These are phyloP conservation scores for Vitis labrusca DNA, from an alignment of 164 flowering plant species.

Conservation along the genomic window DNA sequence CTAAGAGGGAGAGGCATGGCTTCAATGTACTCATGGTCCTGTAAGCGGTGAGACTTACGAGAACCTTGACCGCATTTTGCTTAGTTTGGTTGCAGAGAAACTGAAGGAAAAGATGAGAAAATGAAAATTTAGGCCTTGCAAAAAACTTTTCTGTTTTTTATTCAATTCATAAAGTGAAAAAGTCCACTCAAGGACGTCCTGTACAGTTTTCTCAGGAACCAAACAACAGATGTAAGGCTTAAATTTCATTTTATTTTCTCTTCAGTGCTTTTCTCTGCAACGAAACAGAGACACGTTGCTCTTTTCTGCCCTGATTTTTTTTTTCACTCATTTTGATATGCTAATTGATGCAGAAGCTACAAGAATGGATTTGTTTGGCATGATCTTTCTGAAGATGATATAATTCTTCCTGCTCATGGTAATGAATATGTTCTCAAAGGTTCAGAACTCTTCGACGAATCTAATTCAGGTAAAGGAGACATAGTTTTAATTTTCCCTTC, in stretches of 20 bases:
- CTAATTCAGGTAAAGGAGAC: conserved; percentile 51
- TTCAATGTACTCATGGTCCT: conserved; percentile 89
- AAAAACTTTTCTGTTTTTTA: neutral
- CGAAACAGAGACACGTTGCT: neutral
- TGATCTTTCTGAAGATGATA: conserved; percentile 81
- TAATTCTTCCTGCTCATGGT: conserved; percentile 84
- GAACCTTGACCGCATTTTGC: neutral
- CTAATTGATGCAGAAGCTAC: conserved; percentile 63
- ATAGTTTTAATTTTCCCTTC: neutral
- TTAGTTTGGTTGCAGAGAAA: conserved; percentile 1
- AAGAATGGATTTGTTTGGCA: conserved; percentile 98
- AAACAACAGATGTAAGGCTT: neutral
- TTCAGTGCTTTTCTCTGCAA: neutral
- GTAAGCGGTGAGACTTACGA: conserved; percentile 65
- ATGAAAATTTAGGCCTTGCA: neutral
- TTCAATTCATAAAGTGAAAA: neutral
- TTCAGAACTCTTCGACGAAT: conserved; percentile 83
- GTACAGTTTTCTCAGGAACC: neutral
- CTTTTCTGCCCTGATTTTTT: neutral
- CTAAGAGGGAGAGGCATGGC: conserved; percentile 95
- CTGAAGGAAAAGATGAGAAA: neutral
- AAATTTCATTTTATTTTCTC: neutral
- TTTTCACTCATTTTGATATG: neutral
- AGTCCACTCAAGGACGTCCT: neutral
- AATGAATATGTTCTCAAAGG: conserved; percentile 94